Conservation (phyloP, 2,329 filamentous ascomycete species). For the Fusarium sororula region DNA sequence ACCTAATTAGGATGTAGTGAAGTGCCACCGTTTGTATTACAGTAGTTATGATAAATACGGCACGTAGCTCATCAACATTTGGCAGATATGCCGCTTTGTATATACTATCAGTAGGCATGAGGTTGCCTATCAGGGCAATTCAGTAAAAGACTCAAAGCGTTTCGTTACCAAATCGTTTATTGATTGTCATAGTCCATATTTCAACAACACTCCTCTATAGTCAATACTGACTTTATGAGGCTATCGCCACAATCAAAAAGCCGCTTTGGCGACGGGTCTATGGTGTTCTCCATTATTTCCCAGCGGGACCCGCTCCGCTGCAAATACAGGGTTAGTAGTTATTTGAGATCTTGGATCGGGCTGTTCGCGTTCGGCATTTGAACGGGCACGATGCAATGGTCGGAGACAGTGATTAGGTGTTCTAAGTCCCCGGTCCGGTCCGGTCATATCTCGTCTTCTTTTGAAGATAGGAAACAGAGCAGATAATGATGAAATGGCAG, state of each 20-base stretch:
- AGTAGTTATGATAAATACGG: background rate
- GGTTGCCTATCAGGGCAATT: background rate
- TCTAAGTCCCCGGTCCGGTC: conserved; percentile 23
- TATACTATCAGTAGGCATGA: background rate
- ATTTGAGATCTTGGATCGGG: conserved; percentile 25
- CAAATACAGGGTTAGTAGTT: background rate
- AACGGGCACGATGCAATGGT: conserved; percentile 3
- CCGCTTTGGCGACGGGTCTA: conserved; percentile 8
- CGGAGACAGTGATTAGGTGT: background rate
- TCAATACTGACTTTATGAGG: conserved; percentile 9
- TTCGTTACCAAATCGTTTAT: background rate
- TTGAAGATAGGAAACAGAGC: background rate
- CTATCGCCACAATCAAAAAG: conserved; percentile 20
- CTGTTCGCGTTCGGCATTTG: conserved; percentile 30
- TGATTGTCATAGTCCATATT: background rate
- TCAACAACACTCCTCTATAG: too few relatives aligned
- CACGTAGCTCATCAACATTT: background rate
- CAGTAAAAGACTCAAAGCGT: background rate
- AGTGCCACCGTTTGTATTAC: background rate
- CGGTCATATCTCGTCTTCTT: conserved; percentile 9
- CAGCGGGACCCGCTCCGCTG: conserved; percentile 7
- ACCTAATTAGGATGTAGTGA: background rate
- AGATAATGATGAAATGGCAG: background rate
- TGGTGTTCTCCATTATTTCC: conserved; percentile 30
- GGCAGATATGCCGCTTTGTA: background rate